Evolutionary conservation across 768 basidiomycete genomes (phyloP), one percentile per base, ranked within the genome.

Genomic region (Boletus huronensis): DNA sequence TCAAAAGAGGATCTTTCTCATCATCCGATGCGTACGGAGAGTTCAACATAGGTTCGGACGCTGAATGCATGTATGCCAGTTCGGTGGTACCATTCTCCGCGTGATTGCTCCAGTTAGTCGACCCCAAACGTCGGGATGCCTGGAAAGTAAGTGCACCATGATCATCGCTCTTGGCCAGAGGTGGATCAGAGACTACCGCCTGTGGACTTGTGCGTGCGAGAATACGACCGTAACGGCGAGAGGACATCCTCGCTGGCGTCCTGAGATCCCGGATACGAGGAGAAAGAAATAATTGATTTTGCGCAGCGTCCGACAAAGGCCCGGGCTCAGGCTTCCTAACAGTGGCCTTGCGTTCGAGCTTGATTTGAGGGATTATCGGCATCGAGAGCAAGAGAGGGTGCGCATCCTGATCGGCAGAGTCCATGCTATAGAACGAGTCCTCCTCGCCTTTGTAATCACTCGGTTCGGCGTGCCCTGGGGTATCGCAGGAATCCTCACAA

Each of bases 341-440:
- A 7, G 64, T 66, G 26, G 64, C 64, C 26, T 62, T 67, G 43
- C 65, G 64, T 25, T 68, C 58, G 3, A 68, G 63, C 26, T 55
- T 65, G 48, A 68, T 68, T 47, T 48, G 56, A 28, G 66, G 66
- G n/a, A 68, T 70, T 1, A 59, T 52, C 6, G 67, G 66, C 51
- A 66, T 70, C 5, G 68, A 66, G 45, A 68, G 59, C 44, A 68
- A 53, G 34, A 58, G 21, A 2, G 52, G 49, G 42, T 68, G 64
- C 2, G 50, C 52, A 6, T 66, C 64, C 21, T 63, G 58, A 43
- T 68, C 59, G 21, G 66, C 64, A 17, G 69, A 70, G 41, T 62
- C 59, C 55, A 41, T 54, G 45, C 64, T 63, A 13, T 70, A 68
- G 0, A 66, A 41, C 3, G 69, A 66, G 13, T 53, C 53, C n/a